Base-by-base conservation (phyloP, 2,329 filamentous ascomycete species). In the Cytospora mali region DNA sequence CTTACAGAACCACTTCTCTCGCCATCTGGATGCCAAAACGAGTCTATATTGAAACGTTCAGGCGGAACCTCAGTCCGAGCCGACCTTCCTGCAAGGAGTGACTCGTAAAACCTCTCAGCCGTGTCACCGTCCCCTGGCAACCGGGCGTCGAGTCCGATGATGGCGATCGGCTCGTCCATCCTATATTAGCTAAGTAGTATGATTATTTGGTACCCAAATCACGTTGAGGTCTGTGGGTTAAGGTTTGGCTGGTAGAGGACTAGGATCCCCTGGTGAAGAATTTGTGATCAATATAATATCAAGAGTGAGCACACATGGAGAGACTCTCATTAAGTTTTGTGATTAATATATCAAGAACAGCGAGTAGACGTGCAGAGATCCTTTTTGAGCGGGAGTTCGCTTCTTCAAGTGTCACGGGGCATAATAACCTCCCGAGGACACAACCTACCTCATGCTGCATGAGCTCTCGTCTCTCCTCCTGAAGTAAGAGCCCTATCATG, bases 1-100 rank as follows among this genome's bases (percentile, higher is more conserved):
- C 84, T 42, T 48, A 73, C 70, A 31, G 68, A 66, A 14, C 72
- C 72, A 48, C 65, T 68, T 56, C 70, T 69, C 23, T 69, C 60
- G 23, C 67, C 65, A 28, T 73, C 66, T 0, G 70, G 71, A 31
- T 74, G 71, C 67, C 68, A 74, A 55, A 74, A 74, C 0, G 71
- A 69, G 16, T 72, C 68, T 28, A 68, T 66, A 21, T 73, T 70
- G 65, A 71, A 74, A 57, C 72, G 66, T 16, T 73, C 71, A 14
- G 52, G 51, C 1, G 72, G 71, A 3, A 73, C 64, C 28, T 70
- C 66, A 9, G 66, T 69, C 46, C 68, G 64, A 2, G 69, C 71
- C 11, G 69, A 71, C 49, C 70, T 68, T 31, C 71, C 69, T 16
- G 68, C 69, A 7, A 72, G 64, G 16, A 73, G 62, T 27, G 71